phyloP scores from a whole-genome alignment of 768 basidiomycete genomes.

The Pulveroboletus sp. region DNA sequence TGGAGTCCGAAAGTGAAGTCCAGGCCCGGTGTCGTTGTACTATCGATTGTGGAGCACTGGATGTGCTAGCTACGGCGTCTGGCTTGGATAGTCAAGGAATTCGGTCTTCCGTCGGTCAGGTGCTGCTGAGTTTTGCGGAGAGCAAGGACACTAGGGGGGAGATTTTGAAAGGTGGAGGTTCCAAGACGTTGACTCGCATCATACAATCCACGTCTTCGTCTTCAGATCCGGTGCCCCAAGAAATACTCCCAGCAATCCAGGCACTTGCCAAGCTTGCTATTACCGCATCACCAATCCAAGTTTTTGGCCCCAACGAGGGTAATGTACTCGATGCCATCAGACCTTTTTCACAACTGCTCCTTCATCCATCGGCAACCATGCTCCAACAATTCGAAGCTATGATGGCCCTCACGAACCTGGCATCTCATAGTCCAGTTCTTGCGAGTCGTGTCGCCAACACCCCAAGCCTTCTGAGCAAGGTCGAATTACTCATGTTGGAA shows the following conservation, averaged over 20 bases:
- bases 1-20: conserved; percentile 71
- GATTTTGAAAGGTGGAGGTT: conserved; percentile 76
- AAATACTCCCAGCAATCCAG: conserved; percentile 63
- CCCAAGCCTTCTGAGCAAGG: conserved; percentile 57
- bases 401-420: conserved; percentile 96
- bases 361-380: conserved; percentile 62
- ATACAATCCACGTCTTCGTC: conserved; percentile 49
- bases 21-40: conserved; percentile 55
- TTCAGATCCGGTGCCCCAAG: conserved; percentile 22
- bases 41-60: conserved; percentile 60
- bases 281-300: conserved; percentile 84
- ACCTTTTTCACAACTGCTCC: conserved; percentile 73
- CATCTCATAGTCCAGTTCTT: conserved; percentile 67
- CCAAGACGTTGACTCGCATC: conserved; percentile 57
- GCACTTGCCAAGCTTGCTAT: conserved; percentile 92
- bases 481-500: conserved; percentile 76
- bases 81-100: conserved; percentile 63
- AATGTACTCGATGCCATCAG: conserved; percentile 80
- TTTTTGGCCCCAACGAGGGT: conserved; percentile 83
- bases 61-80: conserved; percentile 58
- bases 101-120: conserved; percentile 53
- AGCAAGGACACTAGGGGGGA: conserved; percentile 75
- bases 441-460: conserved; percentile 65
- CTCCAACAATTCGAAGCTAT: conserved; percentile 89
- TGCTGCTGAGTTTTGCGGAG: conserved; percentile 70